Evolutionary conservation across 2,329 filamentous ascomycete genomes (phyloP), one percentile per base, ranked within the genome.

Genomic region (Periglandula ipomoeae): DNA sequence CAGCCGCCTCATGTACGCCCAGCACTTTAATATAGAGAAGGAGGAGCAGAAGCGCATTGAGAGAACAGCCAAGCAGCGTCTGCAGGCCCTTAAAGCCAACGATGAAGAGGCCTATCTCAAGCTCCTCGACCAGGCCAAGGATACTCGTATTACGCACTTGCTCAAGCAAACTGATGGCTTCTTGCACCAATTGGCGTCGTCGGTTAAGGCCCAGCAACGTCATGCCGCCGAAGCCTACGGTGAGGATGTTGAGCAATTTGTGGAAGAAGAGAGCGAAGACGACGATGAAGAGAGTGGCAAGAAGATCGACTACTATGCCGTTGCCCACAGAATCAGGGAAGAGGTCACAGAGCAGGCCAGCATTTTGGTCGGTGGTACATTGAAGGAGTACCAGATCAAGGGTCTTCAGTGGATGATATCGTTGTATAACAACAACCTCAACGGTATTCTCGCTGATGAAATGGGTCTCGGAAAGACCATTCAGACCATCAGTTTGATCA

Each of bases 391-490:
- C 69, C 93, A 98, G 70, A 58, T 98, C 69, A 97, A 96, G 81
- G 93, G 93, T 78, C 73, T 98, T 43, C 91, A 98, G 67, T 98
- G 93, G 93, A 98, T 98, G 93, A 84, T 98, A 52, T 98, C 93
- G 13, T 78, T 98, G 13, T 98, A 97, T 79, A 98, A 98, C 82
- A 98, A 98, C 75, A 98, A 96, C 69, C 80, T 98, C 56, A 98
- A 98, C 66, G 93, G 93, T 78, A 97, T 98, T 56, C 75, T 98
- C 59, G 93, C 93, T 51, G 93, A 98, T 61, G 93, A 98, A 70
- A 98, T 98, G 93, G 93, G 93, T 84, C 87, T 98, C 56, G 93
- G 93, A 67, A 98, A 98, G 73, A 98, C 93, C 0, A 98, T 98
- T 59, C 93, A 98, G 69, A 97, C 93, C 40, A 98, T 98, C 70